phyloP scores from a whole-genome alignment of 768 basidiomycete genomes.

The Phallus indusiatus region DNA sequence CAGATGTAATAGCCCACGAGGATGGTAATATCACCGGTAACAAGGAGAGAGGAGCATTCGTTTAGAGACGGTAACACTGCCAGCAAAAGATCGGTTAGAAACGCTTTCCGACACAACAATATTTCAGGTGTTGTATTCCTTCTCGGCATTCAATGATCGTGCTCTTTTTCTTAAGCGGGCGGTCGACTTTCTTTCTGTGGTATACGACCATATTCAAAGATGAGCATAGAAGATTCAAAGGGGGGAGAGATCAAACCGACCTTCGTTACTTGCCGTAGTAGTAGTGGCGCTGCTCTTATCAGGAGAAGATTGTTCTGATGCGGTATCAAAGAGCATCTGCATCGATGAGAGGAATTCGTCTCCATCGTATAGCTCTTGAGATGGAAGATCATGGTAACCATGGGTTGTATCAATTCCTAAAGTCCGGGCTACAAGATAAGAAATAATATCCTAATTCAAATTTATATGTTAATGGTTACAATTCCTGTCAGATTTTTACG shows the following conservation, averaged over 20 bases:
- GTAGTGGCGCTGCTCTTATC: background rate
- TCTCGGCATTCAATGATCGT: background rate
- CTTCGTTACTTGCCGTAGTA: background rate
- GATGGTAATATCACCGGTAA: too few relatives aligned
- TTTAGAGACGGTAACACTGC: too few relatives aligned
- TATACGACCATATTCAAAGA: background rate
- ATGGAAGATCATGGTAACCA: conserved; percentile 38
- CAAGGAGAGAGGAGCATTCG: too few relatives aligned
- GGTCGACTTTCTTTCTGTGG: background rate
- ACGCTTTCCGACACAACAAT: background rate
- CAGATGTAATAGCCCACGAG: too few relatives aligned
- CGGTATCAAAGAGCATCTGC: conserved; percentile 3
- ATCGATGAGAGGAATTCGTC: conserved; percentile 15
- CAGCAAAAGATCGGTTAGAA: too few relatives aligned
- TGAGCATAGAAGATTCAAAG: too few relatives aligned
- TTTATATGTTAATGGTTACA: background rate
- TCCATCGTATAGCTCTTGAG: conserved; percentile 45
- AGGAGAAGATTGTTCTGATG: background rate
- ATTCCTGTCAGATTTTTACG: conserved; percentile 13
- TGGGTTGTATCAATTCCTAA: conserved; percentile 42
- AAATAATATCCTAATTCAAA: conserved; percentile 55
- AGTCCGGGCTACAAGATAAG: conserved; percentile 76
- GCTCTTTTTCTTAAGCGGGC: background rate
- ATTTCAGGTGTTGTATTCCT: background rate
- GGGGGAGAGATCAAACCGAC: too few relatives aligned